These are phyloP conservation scores for Linum usitatissimum DNA, from an alignment of 345 rosid genomes.

Conservation along the genomic window DNA sequence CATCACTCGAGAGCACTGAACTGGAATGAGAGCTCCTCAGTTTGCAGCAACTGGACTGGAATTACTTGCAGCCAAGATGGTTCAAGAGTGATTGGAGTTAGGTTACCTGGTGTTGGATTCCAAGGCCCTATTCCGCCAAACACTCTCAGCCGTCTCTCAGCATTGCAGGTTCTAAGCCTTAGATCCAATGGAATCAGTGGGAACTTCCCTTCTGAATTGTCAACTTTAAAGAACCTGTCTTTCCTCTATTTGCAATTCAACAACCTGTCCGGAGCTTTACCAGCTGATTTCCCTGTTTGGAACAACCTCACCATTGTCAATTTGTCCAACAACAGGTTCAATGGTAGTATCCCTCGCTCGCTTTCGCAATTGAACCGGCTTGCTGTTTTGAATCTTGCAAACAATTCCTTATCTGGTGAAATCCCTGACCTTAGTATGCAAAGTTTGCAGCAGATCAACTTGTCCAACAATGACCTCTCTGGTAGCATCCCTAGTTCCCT, in stretches of 20 bases:
- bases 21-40: conserved; percentile 47
- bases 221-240: conserved; percentile 49
- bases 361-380: conserved; percentile 54
- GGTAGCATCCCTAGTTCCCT: conserved; percentile 61
- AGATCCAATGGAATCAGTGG: conserved; percentile 65
- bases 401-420: conserved; percentile 69
- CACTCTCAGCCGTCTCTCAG: conserved; percentile 61
- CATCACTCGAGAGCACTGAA: conserved; percentile 42
- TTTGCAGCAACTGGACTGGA: conserved; percentile 67
- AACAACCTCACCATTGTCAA: conserved; percentile 55
- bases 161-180: conserved; percentile 67
- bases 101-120: conserved; percentile 82
- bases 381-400: conserved; percentile 55
- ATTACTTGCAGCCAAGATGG: conserved; percentile 48
- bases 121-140: conserved; percentile 57
- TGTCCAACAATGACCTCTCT: conserved; percentile 52
- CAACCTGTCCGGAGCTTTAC: conserved; percentile 54
- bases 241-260: conserved; percentile 71
- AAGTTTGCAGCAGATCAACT: conserved; percentile 40
- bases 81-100: conserved; percentile 44
- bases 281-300: conserved; percentile 44
- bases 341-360: conserved; percentile 54
- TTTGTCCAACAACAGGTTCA: conserved; percentile 64
- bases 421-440: conserved; percentile 56
- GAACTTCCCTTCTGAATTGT: conserved; percentile 54